These are phyloP conservation scores for Yamadazyma philogaea DNA, from an alignment of 805 yeast genomes.

Conservation along the genomic window DNA sequence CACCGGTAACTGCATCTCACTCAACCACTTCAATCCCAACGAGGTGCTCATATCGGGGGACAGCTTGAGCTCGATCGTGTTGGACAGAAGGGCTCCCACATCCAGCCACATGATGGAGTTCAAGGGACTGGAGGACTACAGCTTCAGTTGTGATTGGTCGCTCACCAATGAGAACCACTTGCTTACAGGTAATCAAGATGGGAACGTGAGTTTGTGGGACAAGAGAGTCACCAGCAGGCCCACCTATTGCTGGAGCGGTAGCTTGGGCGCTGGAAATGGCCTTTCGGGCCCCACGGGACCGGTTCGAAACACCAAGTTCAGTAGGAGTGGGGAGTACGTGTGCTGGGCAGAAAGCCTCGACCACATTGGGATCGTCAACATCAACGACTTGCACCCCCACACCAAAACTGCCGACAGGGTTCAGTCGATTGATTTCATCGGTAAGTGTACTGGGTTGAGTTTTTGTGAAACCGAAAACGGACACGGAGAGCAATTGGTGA, in stretches of 20 bases:
- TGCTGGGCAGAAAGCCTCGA: constrained; percentile 61
- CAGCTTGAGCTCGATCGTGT: constrained; percentile 36
- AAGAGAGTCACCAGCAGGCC: constrained; percentile 31
- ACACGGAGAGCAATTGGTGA: constrained; percentile 45
- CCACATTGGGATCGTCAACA: constrained; percentile 49
- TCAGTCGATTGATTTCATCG: constrained; percentile 54
- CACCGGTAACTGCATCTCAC: constrained; percentile 50
- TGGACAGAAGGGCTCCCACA: constrained; percentile 38
- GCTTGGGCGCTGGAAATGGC: constrained; percentile 21
- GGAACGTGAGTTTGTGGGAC: constrained; percentile 54
- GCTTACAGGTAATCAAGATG: constrained; percentile 61
- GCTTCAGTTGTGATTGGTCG: constrained; percentile 62
- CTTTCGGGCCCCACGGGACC: constrained; percentile 37
- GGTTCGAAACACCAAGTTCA: constrained; percentile 51
- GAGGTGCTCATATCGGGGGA: constrained; percentile 53
- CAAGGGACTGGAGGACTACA: constrained; percentile 53
- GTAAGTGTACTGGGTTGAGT: constrained; percentile 56
- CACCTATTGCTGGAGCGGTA: constrained; percentile 34
- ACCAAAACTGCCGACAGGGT: constrained; percentile 20
- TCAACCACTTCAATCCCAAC: constrained; percentile 36
- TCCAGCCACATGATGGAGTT: constrained; percentile 14
- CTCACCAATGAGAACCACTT: constrained; percentile 37
- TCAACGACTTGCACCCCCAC: constrained; percentile 24
- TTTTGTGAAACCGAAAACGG: constrained; percentile 43
- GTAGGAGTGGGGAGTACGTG: constrained; percentile 42